Evolutionary conservation across 768 basidiomycete species (phyloP).

Genomic region (Leccinum sublutescens): DNA sequence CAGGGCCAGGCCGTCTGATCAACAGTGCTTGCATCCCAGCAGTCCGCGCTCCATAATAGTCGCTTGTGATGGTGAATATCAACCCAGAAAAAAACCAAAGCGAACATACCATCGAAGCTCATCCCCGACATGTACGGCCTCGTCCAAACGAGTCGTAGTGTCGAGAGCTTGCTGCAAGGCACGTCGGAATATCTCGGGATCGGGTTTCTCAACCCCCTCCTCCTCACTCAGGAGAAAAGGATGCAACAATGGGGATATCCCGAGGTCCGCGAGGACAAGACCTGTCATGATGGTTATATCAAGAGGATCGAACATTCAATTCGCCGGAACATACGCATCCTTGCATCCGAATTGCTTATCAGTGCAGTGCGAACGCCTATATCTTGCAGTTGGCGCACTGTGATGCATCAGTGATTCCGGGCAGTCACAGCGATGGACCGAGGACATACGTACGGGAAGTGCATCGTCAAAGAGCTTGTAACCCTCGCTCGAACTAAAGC

Average conservation of each 20-base stretch:
- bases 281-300: constrained; percentile 29
- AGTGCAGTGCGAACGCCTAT: constrained; percentile 53
- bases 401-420: constrained; percentile 6
- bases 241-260: constrained; percentile 45
- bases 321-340: constrained; percentile 55
- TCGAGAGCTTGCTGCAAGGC: constrained; percentile 28
- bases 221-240: constrained; percentile 70
- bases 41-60: constrained; percentile 58
- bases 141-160: constrained; percentile 9
- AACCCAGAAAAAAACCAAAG: background rate
- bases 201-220: constrained; percentile 68
- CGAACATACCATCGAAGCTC: constrained; percentile 59
- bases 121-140: constrained; percentile 75
- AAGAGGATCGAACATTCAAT: background rate
- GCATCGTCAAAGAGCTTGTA: constrained; percentile 61
- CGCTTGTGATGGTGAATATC: constrained; percentile 39
- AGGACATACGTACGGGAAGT: constrained; percentile 42
- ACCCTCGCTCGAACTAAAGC: constrained; percentile 70
- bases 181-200: constrained; percentile 52
- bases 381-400: constrained; percentile 47
- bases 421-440: background rate
- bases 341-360: constrained; percentile 69
- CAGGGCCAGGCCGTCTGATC: constrained; percentile 47
- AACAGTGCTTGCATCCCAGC: constrained; percentile 60
- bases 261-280: constrained; percentile 58